Percentiles rank a stretch among this genome's conserved stretches.
Conservation (phyloP, 805 yeast species). For the Lipomyces orientalis region DNA sequence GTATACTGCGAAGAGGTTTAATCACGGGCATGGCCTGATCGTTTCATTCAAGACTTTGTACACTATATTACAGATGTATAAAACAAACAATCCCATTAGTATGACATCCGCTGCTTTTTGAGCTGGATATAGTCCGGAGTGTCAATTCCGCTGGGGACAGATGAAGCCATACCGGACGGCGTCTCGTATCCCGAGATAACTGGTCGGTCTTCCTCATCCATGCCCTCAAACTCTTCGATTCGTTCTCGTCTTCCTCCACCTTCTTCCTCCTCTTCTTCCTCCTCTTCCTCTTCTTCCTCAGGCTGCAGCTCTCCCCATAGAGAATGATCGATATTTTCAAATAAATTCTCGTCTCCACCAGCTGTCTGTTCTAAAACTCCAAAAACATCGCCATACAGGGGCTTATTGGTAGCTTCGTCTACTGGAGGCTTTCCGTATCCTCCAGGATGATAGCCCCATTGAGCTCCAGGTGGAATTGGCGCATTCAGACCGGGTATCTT, state of each 20-base stretch:
- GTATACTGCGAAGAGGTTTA: not conserved
- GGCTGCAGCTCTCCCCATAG: slow-evolving; percentile 49
- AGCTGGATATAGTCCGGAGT: slow-evolving; percentile 25
- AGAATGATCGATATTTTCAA: slow-evolving; percentile 37
- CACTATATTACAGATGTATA: not conserved
- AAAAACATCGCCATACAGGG: slow-evolving; percentile 47
- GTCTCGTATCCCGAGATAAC: slow-evolving; percentile 40
- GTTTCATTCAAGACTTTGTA: not conserved
- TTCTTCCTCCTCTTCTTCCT: slow-evolving; percentile 42
- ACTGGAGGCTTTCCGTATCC: slow-evolving; percentile 50
- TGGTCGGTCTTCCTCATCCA: slow-evolving; percentile 31
- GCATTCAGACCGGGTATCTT: slow-evolving; percentile 61
- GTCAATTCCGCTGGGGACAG: slow-evolving; percentile 13
- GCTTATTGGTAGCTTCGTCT: slow-evolving; percentile 44
- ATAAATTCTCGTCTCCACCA: slow-evolving; percentile 23
- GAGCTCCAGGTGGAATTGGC: slow-evolving; percentile 48
- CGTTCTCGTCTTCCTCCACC: slow-evolving; percentile 49
- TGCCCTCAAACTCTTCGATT: slow-evolving; percentile 25
- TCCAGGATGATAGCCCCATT: slow-evolving; percentile 51
- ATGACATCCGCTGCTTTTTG: slow-evolving; percentile 18
- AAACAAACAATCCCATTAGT: not conserved
- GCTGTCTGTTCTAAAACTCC: slow-evolving; percentile 32
- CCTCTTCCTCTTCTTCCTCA: slow-evolving; percentile 47
- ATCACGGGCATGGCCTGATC: not conserved
- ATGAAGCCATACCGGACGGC: slow-evolving; percentile 34